Conservation (phyloP, 177 flowering plant genomes). For the Telopea speciosissima region DNA sequence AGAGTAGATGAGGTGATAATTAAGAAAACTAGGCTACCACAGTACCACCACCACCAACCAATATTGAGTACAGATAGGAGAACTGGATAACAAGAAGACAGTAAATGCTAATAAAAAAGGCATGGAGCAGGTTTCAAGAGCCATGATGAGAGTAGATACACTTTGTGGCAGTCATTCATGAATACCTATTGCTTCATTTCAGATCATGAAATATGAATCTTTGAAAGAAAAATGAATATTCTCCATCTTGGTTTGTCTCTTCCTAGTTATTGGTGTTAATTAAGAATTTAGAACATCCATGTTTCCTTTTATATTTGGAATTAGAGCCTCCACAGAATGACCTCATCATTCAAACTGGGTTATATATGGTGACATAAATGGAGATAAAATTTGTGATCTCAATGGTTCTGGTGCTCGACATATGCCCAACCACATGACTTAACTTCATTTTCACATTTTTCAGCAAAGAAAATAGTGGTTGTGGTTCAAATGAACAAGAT, state of each 20-base stretch:
- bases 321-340: not conserved
- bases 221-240: constrained; percentile 4
- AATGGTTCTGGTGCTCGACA: not conserved
- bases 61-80: no score
- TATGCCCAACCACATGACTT: not conserved
- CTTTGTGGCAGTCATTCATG: constrained; percentile 23
- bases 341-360: not conserved
- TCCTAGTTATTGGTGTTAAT: constrained; percentile 11
- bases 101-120: constrained; percentile 10
- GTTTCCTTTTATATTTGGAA: not conserved
- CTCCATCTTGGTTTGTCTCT: constrained; percentile 19
- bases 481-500: not conserved
- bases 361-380: not conserved
- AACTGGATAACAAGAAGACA: constrained; percentile 5
- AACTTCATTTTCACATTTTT: not conserved
- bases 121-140: constrained; percentile 14
- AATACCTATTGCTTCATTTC: constrained; percentile 19
- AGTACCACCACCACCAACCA: constrained; percentile 15
- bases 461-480: no score
- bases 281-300: constrained; percentile 6
- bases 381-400: not conserved
- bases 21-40: constrained; percentile 9
- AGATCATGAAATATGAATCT: constrained; percentile 8
- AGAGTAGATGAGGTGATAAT: constrained; percentile 30
- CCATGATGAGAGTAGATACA: constrained; percentile 19